Base-by-base conservation (phyloP, 768 basidiomycete genomes). In the Tephrocybe rancida region DNA sequence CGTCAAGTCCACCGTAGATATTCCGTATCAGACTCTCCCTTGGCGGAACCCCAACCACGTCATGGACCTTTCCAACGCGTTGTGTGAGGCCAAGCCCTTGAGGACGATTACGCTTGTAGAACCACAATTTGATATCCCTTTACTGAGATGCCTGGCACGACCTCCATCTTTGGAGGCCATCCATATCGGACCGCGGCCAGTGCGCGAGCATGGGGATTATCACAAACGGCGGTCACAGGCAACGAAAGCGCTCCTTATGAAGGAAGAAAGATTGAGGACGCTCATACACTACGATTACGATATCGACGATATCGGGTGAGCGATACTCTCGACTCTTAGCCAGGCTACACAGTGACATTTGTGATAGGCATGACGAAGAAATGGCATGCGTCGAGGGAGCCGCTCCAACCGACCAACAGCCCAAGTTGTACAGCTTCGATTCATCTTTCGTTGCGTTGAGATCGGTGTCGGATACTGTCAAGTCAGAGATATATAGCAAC, bases 381-480 rank as follows among this genome's bases (percentile, higher is more conserved):
- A 21, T n/a, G 21, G 13, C 39, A 41, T 22, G 11, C 4, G 35
- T 13, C 39, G 39, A 41, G 5, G 39, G 21, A n/a, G n/a, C n/a
- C 18, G n/a, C 5, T 37, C 5, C 3, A 19, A 22, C 7, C 5
- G 10, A 41, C 39, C 21, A 5, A 13, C 5, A 9, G 8, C 35
- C 6, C 39, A 8, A 35, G 14, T 7, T 30, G 22, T 25, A 22
- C 18, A 35, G 27, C 21, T 48, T 48, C 16, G 45, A 47, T 14
- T 14, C 52, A 3, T 32, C 22, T 10, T 54, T 54, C 22, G 41
- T 54, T n/a, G 52, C 52, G 13, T 43, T 54, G 30, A 37, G 41
- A 41, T 54, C 46, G 29, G 19, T 25, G 25, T 6, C 32, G 22
- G 22, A 54, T 22, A 38, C 32, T 7, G 46, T 43, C 6, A 54